phyloP scores from a whole-genome alignment of 1,284 basidiomycete species.

The Cutaneotrichosporon dermatis region DNA sequence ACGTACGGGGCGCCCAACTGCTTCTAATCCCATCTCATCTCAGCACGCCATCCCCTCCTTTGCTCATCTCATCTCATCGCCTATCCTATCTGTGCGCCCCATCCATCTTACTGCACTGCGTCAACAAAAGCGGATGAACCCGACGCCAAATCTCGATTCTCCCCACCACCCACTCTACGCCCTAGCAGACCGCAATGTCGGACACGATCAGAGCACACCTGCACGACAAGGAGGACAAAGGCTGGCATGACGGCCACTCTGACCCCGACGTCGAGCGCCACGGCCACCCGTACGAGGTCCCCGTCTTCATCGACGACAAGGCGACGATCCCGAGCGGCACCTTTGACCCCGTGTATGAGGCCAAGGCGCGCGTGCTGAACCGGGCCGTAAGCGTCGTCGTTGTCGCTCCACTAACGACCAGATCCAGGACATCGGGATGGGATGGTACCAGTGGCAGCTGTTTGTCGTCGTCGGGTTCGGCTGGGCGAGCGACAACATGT shows the following conservation, averaged over 20 bases:
- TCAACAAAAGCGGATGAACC: background rate
- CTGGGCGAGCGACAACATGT: slow-evolving; percentile 49
- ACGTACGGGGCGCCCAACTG: no score
- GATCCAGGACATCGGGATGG: slow-evolving; percentile 57
- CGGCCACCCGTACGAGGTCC: background rate
- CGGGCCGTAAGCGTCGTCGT: slow-evolving; percentile 21
- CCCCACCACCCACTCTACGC: background rate
- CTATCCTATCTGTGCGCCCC: no score
- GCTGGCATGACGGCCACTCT: background rate
- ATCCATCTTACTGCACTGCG: no score
- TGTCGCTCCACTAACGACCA: slow-evolving; percentile 3
- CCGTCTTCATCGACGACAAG: slow-evolving; percentile 4
- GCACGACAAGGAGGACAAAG: background rate
- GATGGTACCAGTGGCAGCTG: slow-evolving; percentile 58
- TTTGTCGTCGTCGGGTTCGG: slow-evolving; percentile 51
- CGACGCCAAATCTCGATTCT: background rate
- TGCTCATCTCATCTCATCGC: no score
- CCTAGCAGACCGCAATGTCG: background rate
- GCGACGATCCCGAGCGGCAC: slow-evolving; percentile 14
- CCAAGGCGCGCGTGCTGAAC: slow-evolving; percentile 41
- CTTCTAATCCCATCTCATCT: no score
- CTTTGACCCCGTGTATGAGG: slow-evolving; percentile 38
- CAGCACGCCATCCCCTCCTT: no score
- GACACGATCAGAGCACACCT: background rate
- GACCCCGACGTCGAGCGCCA: background rate